A percentile compares a stretch with the other conserved stretches of the same genome.
phyloP scores from a whole-genome alignment of 2,329 filamentous ascomycete genomes.

The Lachnellula hyalina region DNA sequence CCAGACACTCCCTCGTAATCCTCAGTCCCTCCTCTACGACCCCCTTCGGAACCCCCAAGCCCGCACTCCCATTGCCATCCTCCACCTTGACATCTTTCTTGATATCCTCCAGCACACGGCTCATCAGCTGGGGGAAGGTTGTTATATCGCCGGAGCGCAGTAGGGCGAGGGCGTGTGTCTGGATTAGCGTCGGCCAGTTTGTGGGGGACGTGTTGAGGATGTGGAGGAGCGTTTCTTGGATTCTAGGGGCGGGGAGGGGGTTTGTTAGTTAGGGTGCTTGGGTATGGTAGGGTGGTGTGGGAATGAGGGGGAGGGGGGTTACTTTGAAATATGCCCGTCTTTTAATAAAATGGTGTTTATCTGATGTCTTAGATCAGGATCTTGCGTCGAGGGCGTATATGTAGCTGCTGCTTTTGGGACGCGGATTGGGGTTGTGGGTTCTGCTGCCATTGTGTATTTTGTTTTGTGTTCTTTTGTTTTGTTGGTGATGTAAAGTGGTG shows the following conservation, averaged over 20 bases:
- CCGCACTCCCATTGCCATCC: conserved; percentile 19
- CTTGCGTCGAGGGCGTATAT: conserved; percentile 56
- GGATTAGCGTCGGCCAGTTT: conserved; percentile 59
- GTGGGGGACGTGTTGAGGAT: conserved; percentile 51
- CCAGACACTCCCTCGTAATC: conserved; percentile 53
- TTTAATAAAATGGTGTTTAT: conserved; percentile 54
- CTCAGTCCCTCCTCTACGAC: conserved; percentile 60
- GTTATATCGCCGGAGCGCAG: conserved; percentile 55
- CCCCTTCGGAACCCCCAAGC: conserved; percentile 51
- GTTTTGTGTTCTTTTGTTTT: not conserved
- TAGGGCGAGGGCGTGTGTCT: conserved; percentile 54
- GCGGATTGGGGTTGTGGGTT: conserved; percentile 48
- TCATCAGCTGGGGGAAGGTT: conserved; percentile 56
- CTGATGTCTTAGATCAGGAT: conserved; percentile 56
- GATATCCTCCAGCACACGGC: conserved; percentile 57
- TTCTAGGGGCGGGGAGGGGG: conserved; percentile 37
- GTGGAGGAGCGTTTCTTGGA: conserved; percentile 60
- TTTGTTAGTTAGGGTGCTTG: conserved; percentile 6
- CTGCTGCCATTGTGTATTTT: conserved; percentile 18
- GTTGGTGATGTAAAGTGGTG: not conserved
- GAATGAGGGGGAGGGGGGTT: conserved; percentile 12
- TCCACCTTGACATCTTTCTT: conserved; percentile 17
- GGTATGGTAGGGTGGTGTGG: conserved; percentile 1
- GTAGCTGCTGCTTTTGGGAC: conserved; percentile 50
- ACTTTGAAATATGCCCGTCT: conserved; percentile 57